These are phyloP conservation scores for Saccharomycopsis sp. DNA, from an alignment of 805 yeast species.

Conservation along the genomic window DNA sequence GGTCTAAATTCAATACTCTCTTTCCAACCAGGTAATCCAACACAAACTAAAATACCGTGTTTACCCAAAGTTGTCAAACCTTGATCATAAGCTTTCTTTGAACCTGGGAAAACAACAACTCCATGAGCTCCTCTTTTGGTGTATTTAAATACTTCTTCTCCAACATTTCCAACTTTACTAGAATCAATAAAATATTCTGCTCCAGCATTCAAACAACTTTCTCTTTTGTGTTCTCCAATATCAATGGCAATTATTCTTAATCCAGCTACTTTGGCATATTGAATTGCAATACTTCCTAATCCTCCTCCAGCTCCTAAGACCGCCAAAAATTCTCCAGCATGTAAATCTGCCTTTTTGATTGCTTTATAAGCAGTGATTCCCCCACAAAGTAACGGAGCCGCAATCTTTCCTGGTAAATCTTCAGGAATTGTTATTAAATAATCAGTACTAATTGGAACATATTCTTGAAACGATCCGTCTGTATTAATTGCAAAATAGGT, in stretches of 20 bases:
- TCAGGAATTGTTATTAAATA: conserved; percentile 51
- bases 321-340: conserved; percentile 64
- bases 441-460: too few relatives aligned
- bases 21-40: conserved; percentile 23
- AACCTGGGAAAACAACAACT: conserved; percentile 29
- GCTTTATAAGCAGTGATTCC: conserved; percentile 61
- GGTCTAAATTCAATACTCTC: too few relatives aligned
- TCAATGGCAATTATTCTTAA: too few relatives aligned
- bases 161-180: conserved; percentile 39
- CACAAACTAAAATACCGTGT: conserved; percentile 19
- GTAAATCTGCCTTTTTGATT: too few relatives aligned
- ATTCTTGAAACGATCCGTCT: too few relatives aligned
- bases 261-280: too few relatives aligned
- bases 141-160: conserved; percentile 29
- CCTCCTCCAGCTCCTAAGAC: conserved; percentile 75
- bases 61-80: conserved; percentile 18
- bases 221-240: conserved; percentile 59
- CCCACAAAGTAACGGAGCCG: conserved; percentile 57
- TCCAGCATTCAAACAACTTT: conserved; percentile 38
- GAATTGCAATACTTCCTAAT: too few relatives aligned
- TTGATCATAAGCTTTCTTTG: conserved; percentile 16
- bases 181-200: too few relatives aligned
- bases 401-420: conserved; percentile 24
- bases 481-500: conserved; percentile 68
- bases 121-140: conserved; percentile 64